phyloP scores from a whole-genome alignment of 2,329 filamentous ascomycete genomes.

The Curvularia eragrostidis region DNA sequence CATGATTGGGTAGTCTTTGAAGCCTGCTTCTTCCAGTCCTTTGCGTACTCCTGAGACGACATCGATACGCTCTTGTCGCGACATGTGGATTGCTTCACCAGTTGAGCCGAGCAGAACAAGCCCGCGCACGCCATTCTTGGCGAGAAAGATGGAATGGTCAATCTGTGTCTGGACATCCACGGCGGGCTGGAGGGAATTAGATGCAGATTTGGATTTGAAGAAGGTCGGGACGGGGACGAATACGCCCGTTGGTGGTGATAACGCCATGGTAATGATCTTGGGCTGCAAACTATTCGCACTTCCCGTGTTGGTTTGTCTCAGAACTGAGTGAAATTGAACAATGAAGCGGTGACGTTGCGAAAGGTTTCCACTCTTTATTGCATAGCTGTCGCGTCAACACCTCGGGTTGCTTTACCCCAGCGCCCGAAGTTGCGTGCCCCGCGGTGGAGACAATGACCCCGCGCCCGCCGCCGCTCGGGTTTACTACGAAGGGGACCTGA shows the following conservation, averaged over 20 bases:
- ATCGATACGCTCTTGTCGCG: slow-evolving; percentile 62
- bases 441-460: slow-evolving; percentile 31
- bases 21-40: slow-evolving; percentile 63
- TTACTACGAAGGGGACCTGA: slow-evolving; percentile 17
- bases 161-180: slow-evolving; percentile 66
- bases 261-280: slow-evolving; percentile 32
- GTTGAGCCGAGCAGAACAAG: slow-evolving; percentile 69
- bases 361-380: slow-evolving; percentile 5
- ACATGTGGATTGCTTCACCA: slow-evolving; percentile 69
- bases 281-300: neutral
- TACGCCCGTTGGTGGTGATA: slow-evolving; percentile 46
- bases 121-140: slow-evolving; percentile 65
- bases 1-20: slow-evolving; percentile 66
- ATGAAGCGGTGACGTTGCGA: neutral
- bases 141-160: slow-evolving; percentile 66
- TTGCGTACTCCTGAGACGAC: slow-evolving; percentile 64
- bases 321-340: neutral
- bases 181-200: slow-evolving; percentile 56
- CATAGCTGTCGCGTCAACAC: slow-evolving; percentile 16
- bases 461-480: slow-evolving; percentile 33
- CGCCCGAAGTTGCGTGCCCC: slow-evolving; percentile 35
- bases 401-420: slow-evolving; percentile 38
- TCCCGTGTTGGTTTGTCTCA: neutral
- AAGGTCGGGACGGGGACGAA: slow-evolving; percentile 65
- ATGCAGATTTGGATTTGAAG: slow-evolving; percentile 60